phyloP scores from a whole-genome alignment of 495 filamentous ascomycete genomes.

The Neurospora tetraspora region DNA sequence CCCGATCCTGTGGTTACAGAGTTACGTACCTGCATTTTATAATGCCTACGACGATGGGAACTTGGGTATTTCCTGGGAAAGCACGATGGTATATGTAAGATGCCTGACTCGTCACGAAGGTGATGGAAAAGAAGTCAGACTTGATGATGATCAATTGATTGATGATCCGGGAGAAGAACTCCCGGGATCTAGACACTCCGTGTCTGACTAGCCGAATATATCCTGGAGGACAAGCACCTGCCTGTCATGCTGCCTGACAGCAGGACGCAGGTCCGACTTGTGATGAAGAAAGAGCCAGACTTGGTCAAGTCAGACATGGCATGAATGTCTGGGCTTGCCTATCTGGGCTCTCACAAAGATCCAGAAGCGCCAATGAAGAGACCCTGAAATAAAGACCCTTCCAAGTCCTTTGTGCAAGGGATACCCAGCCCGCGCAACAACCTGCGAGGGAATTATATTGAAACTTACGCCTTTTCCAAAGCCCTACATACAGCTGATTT shows the following conservation, averaged over 20 bases:
- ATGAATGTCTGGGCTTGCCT: too few species aligned
- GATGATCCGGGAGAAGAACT: too few species aligned
- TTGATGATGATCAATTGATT: too few species aligned
- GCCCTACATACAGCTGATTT: background rate
- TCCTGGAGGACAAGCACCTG: too few species aligned
- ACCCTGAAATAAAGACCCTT: background rate
- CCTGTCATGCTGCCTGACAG: too few species aligned
- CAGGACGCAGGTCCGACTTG: too few species aligned
- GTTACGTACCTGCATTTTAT: background rate
- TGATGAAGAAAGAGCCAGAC: too few species aligned
- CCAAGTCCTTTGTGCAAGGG: background rate
- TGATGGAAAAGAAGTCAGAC: too few species aligned
- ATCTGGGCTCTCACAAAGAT: background rate
- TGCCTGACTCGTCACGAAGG: too few species aligned
- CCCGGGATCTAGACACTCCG: too few species aligned
- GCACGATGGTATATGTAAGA: background rate
- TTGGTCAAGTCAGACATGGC: too few species aligned
- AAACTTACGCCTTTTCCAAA: background rate
- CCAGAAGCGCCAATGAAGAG: background rate
- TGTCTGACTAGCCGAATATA: too few species aligned
- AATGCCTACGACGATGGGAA: background rate
- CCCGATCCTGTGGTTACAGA: background rate
- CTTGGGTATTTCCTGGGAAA: background rate
- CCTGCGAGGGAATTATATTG: background rate
- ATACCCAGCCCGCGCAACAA: background rate